Evolutionary conservation across 306 rosid genomes (phyloP).

Genomic region (Adenanthera pavonina): DNA sequence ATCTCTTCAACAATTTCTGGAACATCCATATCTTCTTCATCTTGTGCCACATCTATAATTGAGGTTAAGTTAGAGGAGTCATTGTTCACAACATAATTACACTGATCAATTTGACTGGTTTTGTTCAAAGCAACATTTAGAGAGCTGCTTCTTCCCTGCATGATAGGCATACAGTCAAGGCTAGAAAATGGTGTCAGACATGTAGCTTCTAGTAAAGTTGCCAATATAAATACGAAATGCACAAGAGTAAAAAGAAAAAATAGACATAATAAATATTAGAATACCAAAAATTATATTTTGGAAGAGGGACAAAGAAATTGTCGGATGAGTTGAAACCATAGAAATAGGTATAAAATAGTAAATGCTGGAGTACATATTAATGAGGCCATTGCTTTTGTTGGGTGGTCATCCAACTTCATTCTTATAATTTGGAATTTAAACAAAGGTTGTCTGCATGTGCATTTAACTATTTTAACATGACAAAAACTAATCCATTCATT

Average conservation of each 20-base stretch:
- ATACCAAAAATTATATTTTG: neutral
- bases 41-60: conserved; percentile 52
- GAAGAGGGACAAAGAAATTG: neutral
- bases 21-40: conserved; percentile 91
- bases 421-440: conserved; percentile 12
- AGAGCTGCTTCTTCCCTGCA: conserved; percentile 78
- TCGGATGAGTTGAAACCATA: neutral
- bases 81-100: conserved; percentile 44
- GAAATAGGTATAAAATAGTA: neutral
- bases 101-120: conserved; percentile 47
- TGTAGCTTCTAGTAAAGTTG: conserved; percentile 33
- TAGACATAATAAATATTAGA: neutral
- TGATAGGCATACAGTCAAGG: conserved; percentile 41
- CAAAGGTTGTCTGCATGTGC: conserved; percentile 24
- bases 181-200: conserved; percentile 40
- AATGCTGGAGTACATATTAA: conserved; percentile 9
- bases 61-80: conserved; percentile 42
- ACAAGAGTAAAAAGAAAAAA: neutral
- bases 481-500: neutral
- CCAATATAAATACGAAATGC: neutral
- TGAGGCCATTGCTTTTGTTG: conserved; percentile 13
- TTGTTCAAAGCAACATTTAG: conserved; percentile 59
- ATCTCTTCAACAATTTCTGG: conserved; percentile 95
- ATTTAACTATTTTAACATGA: conserved; percentile 12
- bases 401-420: conserved; percentile 26